Conservation (phyloP, 768 basidiomycete species). For the Postia placenta region DNA sequence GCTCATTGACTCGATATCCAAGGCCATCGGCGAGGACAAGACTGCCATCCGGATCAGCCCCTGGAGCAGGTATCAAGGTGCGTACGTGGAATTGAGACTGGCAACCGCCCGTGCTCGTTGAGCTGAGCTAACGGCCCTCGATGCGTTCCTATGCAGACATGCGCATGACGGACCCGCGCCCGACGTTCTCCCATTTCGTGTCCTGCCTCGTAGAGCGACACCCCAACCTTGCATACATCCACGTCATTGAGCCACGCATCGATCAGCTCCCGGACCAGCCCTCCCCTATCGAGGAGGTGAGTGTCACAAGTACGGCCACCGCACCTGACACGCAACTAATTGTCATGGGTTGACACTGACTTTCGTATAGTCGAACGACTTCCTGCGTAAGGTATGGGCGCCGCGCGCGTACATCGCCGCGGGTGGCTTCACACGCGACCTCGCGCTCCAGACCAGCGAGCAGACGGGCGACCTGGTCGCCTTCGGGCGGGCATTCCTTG, state of each 20-base stretch:
- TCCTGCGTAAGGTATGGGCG: constrained; percentile 19
- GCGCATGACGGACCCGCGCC: constrained; percentile 46
- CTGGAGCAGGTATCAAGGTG: constrained; percentile 28
- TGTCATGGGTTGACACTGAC: neutral
- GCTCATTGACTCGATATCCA: constrained; percentile 31
- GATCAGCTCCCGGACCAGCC: neutral
- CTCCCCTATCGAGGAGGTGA: neutral
- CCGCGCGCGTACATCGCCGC: constrained; percentile 15
- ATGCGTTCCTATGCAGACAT: too few relatives aligned
- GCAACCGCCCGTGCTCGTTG: neutral
- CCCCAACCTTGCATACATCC: constrained; percentile 18
- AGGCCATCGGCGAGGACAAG: constrained; percentile 35
- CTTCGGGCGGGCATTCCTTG: constrained; percentile 19
- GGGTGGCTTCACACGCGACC: constrained; percentile 17
- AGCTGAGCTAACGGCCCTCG: too few relatives aligned
- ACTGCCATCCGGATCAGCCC: constrained; percentile 34
- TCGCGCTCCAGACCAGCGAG: constrained; percentile 13
- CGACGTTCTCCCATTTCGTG: constrained; percentile 40
- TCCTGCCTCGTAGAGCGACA: constrained; percentile 1
- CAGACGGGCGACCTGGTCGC: constrained; percentile 15
- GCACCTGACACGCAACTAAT: neutral
- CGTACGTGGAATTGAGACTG: neutral
- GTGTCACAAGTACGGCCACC: neutral
- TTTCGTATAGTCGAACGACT: constrained; percentile 13
- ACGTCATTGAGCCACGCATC: constrained; percentile 23